These are phyloP conservation scores for Teratosphaeria nubilosa DNA, from an alignment of 2,329 filamentous ascomycete species.

Conservation along the genomic window DNA sequence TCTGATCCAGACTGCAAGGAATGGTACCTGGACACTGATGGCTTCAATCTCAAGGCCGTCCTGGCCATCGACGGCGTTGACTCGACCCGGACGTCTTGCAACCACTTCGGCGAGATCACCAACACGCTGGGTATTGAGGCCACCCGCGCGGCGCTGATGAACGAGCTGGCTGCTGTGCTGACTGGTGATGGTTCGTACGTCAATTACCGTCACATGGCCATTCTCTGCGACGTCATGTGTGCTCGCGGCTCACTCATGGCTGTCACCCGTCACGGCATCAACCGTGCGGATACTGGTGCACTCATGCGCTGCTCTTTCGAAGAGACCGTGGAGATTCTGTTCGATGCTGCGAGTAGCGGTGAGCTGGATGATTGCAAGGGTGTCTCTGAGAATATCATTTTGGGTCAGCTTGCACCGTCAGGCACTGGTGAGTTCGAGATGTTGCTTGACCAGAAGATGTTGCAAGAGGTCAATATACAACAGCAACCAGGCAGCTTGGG, in stretches of 20 bases:
- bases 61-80: slow-evolving; percentile 83
- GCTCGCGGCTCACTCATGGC: slow-evolving; percentile 89
- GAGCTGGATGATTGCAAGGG: slow-evolving; percentile 96
- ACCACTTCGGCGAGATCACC: slow-evolving; percentile 90
- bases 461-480: slow-evolving; percentile 85
- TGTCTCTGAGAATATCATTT: slow-evolving; percentile 97
- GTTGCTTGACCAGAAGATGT: slow-evolving; percentile 85
- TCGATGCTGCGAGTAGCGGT: slow-evolving; percentile 88
- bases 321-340: slow-evolving; percentile 94
- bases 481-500: slow-evolving; percentile 32
- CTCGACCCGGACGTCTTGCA: slow-evolving; percentile 75
- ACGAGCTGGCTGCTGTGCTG: slow-evolving; percentile 83
- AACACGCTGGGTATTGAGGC: slow-evolving; percentile 96
- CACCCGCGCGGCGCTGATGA: slow-evolving; percentile 73
- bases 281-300: slow-evolving; percentile 92
- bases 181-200: slow-evolving; percentile 99
- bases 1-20: slow-evolving; percentile 69
- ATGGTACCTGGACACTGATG: slow-evolving; percentile 92
- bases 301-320: slow-evolving; percentile 99
- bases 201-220: slow-evolving; percentile 92
- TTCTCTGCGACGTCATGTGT: slow-evolving; percentile 96
- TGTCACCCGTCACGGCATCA: slow-evolving; percentile 96
- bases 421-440: slow-evolving; percentile 95
- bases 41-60: slow-evolving; percentile 75
- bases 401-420: slow-evolving; percentile 93